A percentile compares a stretch with the other conserved stretches of the same genome.
Evolutionary conservation across 805 yeast species (phyloP).

Genomic region (Suhomyces faveliae): DNA sequence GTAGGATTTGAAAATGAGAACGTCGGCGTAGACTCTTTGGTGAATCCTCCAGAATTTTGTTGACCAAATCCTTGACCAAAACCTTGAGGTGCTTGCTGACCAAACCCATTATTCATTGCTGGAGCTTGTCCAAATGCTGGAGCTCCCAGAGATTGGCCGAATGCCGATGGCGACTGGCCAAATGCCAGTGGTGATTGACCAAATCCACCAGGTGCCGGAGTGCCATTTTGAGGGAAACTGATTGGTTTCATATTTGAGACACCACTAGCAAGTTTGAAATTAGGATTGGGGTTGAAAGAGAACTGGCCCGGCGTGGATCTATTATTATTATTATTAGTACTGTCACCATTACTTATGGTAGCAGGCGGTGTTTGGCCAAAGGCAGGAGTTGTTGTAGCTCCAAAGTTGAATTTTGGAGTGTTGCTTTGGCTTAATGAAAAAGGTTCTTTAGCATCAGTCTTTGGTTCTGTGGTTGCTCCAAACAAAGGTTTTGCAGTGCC

Average conservation of each 20-base stretch:
- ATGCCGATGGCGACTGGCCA: slow-evolving; percentile 2
- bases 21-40: slow-evolving; percentile 6
- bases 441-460: neutral
- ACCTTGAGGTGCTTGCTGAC: neutral
- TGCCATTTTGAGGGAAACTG: slow-evolving; percentile 2
- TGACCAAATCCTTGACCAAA: slow-evolving; percentile 4
- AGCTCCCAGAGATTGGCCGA: slow-evolving; percentile 3
- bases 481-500: slow-evolving; percentile 8
- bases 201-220: neutral
- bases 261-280: slow-evolving; percentile 12
- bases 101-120: slow-evolving; percentile 1
- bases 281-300: slow-evolving; percentile 3
- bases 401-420: slow-evolving; percentile 12
- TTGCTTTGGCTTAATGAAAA: neutral
- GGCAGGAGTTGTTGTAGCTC: slow-evolving; percentile 4
- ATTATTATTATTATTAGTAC: neutral
- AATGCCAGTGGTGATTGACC: slow-evolving; percentile 3
- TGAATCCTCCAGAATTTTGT: neutral
- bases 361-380: slow-evolving; percentile 1
- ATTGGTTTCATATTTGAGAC: slow-evolving; percentile 6
- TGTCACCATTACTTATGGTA: neutral
- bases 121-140: slow-evolving; percentile 4
- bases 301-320: neutral
- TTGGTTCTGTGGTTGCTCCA: slow-evolving; percentile 4
- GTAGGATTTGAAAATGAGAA: slow-evolving; percentile 6